Evolutionary conservation across 768 basidiomycete species (phyloP), one percentile per base, ranked within the genome.

Genomic region (Exsudoporus frostii): DNA sequence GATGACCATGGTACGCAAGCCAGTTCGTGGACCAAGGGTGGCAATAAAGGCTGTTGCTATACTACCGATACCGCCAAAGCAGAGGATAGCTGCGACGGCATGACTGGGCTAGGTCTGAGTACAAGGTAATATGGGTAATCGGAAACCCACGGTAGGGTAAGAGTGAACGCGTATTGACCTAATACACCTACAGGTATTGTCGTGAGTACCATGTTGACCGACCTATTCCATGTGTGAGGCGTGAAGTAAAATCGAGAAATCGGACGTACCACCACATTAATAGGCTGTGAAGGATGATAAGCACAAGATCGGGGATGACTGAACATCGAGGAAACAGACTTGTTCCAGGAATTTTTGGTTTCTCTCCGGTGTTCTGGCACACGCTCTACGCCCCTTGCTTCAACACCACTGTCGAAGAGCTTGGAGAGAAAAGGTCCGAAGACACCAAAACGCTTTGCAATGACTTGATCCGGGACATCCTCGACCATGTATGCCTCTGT

Each of bases 1-100:
- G 45, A 79, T 79, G 39, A 81, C 67, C 79, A 83, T 83, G 0
- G 79, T 81, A 8, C 81, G 71, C 22, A 82, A 65, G 10, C 81
- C 81, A 1, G 79, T 82, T 54, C 66, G 62, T 0, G 81, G 81
- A 1, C 81, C 82, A 9, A 83, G 67, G 7, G 74, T 80, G 17
- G 81, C 78, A 43, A 82, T 77, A 58, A 81, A 80, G 2, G 79
- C 77, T 0, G 76, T 74, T 9, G 69, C 65, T 6, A 71, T 53
- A 5, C 68, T 68, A 7, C 77, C 79, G 22, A 80, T 65, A n/a
- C 75, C 73, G 30, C 71, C 71, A 51, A 82, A 82, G 59, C 73
- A 72, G 25, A 79, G 54, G 24, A 74, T 80, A 4, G 72, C 72
- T 1, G 75, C 79, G 30, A 78, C 64, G 13, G 74, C 65, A 51